Evolutionary conservation across 495 filamentous ascomycete species (phyloP).

Genomic region (Penicillium angulare): DNA sequence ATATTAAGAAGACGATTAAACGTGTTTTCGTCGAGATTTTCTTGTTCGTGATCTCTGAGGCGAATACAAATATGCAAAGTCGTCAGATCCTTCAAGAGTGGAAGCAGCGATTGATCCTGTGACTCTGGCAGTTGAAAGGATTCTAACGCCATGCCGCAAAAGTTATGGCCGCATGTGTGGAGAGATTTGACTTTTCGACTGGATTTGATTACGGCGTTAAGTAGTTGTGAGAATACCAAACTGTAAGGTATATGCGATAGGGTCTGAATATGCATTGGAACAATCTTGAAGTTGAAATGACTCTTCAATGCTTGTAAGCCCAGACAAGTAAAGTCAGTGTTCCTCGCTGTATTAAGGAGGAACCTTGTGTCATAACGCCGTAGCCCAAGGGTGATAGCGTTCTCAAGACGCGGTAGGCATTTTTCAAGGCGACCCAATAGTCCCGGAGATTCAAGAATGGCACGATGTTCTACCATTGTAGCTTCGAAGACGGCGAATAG

Average conservation of each 20-base stretch:
- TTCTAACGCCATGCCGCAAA: slow-evolving; percentile 1
- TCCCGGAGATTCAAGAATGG: background rate
- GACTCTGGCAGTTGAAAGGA: slow-evolving; percentile 1
- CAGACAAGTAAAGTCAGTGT: background rate
- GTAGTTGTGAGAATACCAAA: slow-evolving; percentile 1
- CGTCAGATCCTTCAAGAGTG: background rate
- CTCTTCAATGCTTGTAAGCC: slow-evolving; percentile 5
- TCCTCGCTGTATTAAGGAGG: background rate
- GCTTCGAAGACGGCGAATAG: background rate
- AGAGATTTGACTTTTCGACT: background rate
- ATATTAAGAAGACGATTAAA: slow-evolving; percentile 1
- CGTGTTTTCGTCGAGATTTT: background rate
- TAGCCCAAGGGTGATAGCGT: background rate
- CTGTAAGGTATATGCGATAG: background rate
- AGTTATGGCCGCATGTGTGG: slow-evolving; percentile 1
- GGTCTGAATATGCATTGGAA: background rate
- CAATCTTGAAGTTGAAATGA: background rate
- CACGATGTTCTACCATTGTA: background rate
- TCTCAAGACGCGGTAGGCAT: slow-evolving; percentile 2
- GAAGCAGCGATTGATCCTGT: background rate
- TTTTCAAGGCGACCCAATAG: background rate
- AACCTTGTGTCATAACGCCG: background rate
- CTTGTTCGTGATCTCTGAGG: background rate
- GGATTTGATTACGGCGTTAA: slow-evolving; percentile 5
- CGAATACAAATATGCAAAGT: slow-evolving; percentile 8